Percentiles rank a stretch among this genome's conserved stretches.
These are phyloP conservation scores for Waltergamsia citrina DNA, from an alignment of 2,329 filamentous ascomycete species.

Conservation along the genomic window DNA sequence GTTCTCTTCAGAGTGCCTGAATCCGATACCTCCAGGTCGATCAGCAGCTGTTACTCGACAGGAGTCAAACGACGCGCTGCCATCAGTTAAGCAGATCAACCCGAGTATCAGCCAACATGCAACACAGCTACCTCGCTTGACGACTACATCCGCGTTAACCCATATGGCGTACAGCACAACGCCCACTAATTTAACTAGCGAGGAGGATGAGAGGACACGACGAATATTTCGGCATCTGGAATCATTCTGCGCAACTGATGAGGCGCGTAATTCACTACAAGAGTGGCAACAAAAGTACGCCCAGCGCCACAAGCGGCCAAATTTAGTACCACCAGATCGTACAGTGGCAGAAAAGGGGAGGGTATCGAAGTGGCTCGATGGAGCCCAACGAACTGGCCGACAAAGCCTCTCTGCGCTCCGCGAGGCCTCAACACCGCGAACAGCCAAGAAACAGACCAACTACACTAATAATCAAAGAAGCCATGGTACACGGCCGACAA, in stretches of 20 bases:
- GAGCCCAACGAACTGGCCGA: slow-evolving; percentile 1
- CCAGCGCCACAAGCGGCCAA: slow-evolving; percentile 21
- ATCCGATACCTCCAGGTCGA: not conserved
- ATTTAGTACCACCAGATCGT: slow-evolving; percentile 28
- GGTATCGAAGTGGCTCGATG: slow-evolving; percentile 17
- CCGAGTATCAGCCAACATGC: not conserved
- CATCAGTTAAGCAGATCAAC: too few relatives aligned
- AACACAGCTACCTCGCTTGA: not conserved
- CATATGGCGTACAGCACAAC: not conserved
- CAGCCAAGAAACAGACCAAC: not conserved
- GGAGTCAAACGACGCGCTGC: too few relatives aligned
- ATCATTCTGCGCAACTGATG: slow-evolving; percentile 32
- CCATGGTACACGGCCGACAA: too few relatives aligned
- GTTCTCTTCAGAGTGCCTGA: slow-evolving; percentile 13
- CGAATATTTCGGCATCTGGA: slow-evolving; percentile 38
- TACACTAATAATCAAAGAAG: too few relatives aligned
- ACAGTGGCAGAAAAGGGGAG: slow-evolving; percentile 18
- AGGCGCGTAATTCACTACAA: slow-evolving; percentile 36
- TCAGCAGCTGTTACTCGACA: not conserved
- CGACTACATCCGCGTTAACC: not conserved
- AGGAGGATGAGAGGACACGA: slow-evolving; percentile 31
- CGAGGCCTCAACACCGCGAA: not conserved
- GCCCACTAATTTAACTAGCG: slow-evolving; percentile 1
- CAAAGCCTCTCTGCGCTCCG: slow-evolving; percentile 10
- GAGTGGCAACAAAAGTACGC: slow-evolving; percentile 42